phyloP scores from a whole-genome alignment of 352 stramenopile species.

The Albugo candida region DNA sequence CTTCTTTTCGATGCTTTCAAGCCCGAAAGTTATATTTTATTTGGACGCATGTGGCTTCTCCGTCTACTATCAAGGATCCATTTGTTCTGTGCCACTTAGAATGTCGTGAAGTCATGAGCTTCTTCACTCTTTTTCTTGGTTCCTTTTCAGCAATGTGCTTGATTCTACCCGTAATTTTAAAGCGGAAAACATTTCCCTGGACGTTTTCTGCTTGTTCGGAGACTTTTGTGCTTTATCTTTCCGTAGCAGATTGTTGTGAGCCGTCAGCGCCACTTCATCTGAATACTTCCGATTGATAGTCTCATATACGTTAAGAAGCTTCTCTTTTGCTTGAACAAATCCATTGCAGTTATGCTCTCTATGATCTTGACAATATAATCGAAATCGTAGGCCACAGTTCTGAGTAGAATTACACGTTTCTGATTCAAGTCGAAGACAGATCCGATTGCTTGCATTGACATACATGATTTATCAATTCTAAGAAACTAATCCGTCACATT shows the following conservation, averaged over 20 bases:
- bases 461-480: slow-evolving; percentile 10
- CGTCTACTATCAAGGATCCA: too few species aligned
- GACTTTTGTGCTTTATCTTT: too few species aligned
- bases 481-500: slow-evolving; percentile 11
- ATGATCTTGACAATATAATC: slow-evolving; percentile 1
- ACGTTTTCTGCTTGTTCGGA: too few species aligned
- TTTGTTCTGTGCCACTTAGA: too few species aligned
- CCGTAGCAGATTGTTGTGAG: too few species aligned
- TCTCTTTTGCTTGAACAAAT: slow-evolving; percentile 11
- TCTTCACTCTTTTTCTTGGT: too few species aligned
- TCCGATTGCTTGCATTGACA: slow-evolving; percentile 5
- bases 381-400: slow-evolving; percentile 8
- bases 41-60: too few species aligned
- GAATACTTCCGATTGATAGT: not conserved
- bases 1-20: too few species aligned
- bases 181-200: not conserved
- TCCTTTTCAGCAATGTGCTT: not conserved
- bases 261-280: not conserved
- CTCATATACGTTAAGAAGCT: slow-evolving; percentile 5
- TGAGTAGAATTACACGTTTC: slow-evolving; percentile 3
- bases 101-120: too few species aligned
- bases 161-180: not conserved
- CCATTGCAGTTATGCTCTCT: too few species aligned
- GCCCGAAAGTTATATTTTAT: too few species aligned
- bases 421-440: slow-evolving; percentile 3